Conservation (phyloP, 495 filamentous ascomycete species). For the Podospora bellae-mahoneyi region DNA sequence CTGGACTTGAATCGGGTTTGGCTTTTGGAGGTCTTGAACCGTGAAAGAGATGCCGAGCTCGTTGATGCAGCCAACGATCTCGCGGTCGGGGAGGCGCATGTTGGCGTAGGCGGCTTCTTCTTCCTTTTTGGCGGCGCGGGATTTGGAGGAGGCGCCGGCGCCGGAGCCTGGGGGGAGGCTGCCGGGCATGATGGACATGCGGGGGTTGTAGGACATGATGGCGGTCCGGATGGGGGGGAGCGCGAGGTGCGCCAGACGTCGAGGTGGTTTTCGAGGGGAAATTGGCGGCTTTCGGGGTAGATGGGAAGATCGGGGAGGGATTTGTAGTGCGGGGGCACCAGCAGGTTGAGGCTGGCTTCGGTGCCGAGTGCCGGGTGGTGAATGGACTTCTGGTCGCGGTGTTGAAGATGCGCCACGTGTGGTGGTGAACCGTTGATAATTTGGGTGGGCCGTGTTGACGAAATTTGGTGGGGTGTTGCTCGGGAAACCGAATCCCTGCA, state of each 20-base stretch:
- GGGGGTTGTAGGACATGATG: conserved; percentile 67
- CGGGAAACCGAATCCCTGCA: conserved; percentile 13
- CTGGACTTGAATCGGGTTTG: conserved; percentile 88
- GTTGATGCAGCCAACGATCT: conserved; percentile 94
- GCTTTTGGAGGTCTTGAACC: conserved; percentile 86
- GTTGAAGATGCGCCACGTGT: conserved; percentile 4
- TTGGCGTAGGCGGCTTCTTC: conserved; percentile 76
- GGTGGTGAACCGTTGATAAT: conserved; percentile 12
- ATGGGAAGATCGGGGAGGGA: neutral
- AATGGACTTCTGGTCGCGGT: neutral
- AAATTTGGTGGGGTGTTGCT: conserved; percentile 25
- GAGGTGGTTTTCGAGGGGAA: neutral
- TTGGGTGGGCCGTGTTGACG: conserved; percentile 20
- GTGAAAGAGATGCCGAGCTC: conserved; percentile 90
- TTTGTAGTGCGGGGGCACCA: neutral
- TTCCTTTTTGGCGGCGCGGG: conserved; percentile 64
- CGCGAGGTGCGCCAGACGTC: neutral
- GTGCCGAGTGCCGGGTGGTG: neutral
- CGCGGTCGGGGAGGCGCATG: conserved; percentile 80
- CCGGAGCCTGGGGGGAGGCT: conserved; percentile 41
- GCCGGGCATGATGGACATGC: conserved; percentile 67
- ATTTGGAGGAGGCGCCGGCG: conserved; percentile 32
- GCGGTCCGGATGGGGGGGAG: neutral
- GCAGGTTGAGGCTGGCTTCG: no score
- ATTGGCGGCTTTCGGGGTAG: no score